phyloP scores from a whole-genome alignment of 2,329 filamentous ascomycete species.

The Fusarium avenaceum region DNA sequence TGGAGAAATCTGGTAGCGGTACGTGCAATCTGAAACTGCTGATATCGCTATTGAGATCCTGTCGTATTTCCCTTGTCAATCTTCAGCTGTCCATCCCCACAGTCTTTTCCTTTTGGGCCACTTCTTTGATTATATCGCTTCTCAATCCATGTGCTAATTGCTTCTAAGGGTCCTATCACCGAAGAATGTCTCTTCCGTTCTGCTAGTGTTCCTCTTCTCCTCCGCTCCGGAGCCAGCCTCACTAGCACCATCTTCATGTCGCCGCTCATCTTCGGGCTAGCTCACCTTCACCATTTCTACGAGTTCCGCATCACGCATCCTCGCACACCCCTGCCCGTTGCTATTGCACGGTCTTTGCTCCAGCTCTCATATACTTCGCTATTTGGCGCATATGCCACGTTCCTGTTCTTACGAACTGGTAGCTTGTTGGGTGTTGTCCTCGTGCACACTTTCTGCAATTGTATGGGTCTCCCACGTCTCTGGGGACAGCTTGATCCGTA shows the following conservation, averaged over 20 bases:
- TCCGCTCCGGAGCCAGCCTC: conserved; percentile 74
- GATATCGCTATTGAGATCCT: conserved; percentile 24
- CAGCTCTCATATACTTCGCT: conserved; percentile 92
- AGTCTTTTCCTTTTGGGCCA: conserved; percentile 38
- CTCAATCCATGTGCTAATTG: conserved; percentile 26
- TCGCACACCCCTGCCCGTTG: conserved; percentile 71
- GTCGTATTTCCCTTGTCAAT: conserved; percentile 34
- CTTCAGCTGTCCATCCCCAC: conserved; percentile 35
- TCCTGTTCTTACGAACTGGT: conserved; percentile 87
- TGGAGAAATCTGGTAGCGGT: conserved; percentile 92
- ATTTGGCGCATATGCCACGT: conserved; percentile 94
- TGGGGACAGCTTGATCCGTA: conserved; percentile 80
- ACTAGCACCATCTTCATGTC: conserved; percentile 80
- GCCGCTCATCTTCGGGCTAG: conserved; percentile 91
- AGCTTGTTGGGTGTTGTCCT: conserved; percentile 81
- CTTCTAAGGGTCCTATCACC: conserved; percentile 79
- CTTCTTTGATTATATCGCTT: conserved; percentile 42
- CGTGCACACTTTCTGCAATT: conserved; percentile 92
- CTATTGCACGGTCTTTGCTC: conserved; percentile 79
- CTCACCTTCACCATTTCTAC: conserved; percentile 96
- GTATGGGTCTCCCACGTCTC: conserved; percentile 86
- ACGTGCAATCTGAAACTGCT: conserved; percentile 52
- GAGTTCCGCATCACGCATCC: conserved; percentile 90
- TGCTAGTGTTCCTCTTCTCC: conserved; percentile 83
- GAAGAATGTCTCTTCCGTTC: conserved; percentile 96